A percentile compares a stretch with the other conserved stretches of the same genome.
phyloP scores from a whole-genome alignment of 352 stramenopile species.

The Paralagenidium karlingii region DNA sequence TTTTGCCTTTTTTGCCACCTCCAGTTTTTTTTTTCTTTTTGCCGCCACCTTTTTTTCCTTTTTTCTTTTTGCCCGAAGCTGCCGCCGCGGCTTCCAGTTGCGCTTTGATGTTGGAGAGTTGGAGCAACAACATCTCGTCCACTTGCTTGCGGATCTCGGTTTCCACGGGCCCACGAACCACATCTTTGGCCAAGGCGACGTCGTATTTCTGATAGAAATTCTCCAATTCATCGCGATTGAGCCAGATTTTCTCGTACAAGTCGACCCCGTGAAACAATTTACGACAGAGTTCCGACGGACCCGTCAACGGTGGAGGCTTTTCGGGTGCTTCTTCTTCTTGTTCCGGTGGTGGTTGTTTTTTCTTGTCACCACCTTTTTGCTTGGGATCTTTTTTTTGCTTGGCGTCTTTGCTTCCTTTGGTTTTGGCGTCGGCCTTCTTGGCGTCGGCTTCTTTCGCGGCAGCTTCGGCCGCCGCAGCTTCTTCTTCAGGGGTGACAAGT shows the following conservation, averaged over 20 bases:
- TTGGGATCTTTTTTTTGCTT: slow-evolving; percentile 31
- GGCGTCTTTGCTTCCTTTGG: slow-evolving; percentile 24
- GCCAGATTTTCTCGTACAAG: slow-evolving; percentile 82
- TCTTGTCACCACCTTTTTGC: slow-evolving; percentile 36
- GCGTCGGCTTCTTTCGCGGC: slow-evolving; percentile 27
- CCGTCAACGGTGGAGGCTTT: slow-evolving; percentile 75
- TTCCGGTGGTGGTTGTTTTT: slow-evolving; percentile 36
- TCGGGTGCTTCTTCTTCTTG: slow-evolving; percentile 53
- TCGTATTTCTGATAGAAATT: slow-evolving; percentile 93
- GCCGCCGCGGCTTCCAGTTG: slow-evolving; percentile 64
- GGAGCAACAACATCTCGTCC: slow-evolving; percentile 90
- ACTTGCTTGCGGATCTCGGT: slow-evolving; percentile 82
- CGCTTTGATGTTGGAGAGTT: slow-evolving; percentile 90
- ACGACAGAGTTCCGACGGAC: slow-evolving; percentile 76
- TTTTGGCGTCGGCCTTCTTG: slow-evolving; percentile 20
- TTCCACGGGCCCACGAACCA: slow-evolving; percentile 79
- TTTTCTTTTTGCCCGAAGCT: slow-evolving; percentile 65
- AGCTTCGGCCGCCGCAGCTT: slow-evolving; percentile 10
- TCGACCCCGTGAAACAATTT: slow-evolving; percentile 41
- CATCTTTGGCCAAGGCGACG: slow-evolving; percentile 82
- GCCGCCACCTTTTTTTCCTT: slow-evolving; percentile 50
- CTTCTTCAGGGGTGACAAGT: slow-evolving; percentile 20
- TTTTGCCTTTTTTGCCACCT: slow-evolving; percentile 29
- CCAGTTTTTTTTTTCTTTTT: slow-evolving; percentile 15
- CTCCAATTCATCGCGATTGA: slow-evolving; percentile 75